These are phyloP conservation scores for Salix udensis DNA, from an alignment of 345 rosid species.

Conservation along the genomic window DNA sequence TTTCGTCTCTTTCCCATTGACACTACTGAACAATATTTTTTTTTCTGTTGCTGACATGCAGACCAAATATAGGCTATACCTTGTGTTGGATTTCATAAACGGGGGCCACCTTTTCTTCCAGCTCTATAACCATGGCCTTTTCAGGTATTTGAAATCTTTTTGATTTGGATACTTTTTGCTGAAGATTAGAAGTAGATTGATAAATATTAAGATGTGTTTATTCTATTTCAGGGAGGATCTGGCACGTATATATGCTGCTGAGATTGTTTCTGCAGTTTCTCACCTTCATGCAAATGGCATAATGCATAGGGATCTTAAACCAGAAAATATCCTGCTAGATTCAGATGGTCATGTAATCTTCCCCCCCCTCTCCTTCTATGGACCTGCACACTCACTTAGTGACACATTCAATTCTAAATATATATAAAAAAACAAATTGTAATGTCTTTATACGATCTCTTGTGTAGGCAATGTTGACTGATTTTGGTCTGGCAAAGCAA, in stretches of 20 bases:
- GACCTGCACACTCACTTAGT: background rate
- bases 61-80: conserved; percentile 87
- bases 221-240: conserved; percentile 67
- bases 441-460: conserved; percentile 5
- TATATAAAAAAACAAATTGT: background rate
- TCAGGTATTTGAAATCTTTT: conserved; percentile 47
- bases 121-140: conserved; percentile 91
- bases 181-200: conserved; percentile 11
- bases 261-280: conserved; percentile 78
- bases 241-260: conserved; percentile 88
- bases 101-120: conserved; percentile 98
- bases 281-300: conserved; percentile 94
- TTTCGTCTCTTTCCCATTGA: background rate
- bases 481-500: conserved; percentile 88
- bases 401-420: background rate
- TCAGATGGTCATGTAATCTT: conserved; percentile 74
- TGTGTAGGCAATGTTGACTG: conserved; percentile 68
- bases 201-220: background rate
- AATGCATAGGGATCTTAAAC: conserved; percentile 98
- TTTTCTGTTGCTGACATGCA: conserved; percentile 34
- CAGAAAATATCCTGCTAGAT: conserved; percentile 86
- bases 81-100: conserved; percentile 84
- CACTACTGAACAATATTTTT: background rate
- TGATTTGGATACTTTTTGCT: background rate
- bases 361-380: background rate